These are phyloP conservation scores for Tricholoma sp. DNA, from an alignment of 768 basidiomycete genomes.

Conservation along the genomic window DNA sequence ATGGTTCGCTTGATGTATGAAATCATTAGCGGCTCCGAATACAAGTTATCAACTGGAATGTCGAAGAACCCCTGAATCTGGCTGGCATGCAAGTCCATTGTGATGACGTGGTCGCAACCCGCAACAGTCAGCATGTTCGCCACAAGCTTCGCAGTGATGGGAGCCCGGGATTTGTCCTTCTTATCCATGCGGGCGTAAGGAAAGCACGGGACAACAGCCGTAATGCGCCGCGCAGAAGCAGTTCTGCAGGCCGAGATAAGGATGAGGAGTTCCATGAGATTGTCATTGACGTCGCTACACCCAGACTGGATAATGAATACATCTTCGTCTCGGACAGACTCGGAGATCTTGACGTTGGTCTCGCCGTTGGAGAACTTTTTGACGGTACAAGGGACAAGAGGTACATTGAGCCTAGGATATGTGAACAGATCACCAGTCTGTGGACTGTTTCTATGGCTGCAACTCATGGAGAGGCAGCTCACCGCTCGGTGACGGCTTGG, in stretches of 20 bases:
- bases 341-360: slow-evolving; percentile 90
- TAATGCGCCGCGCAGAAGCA: slow-evolving; percentile 90
- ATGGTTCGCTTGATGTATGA: slow-evolving; percentile 88
- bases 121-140: slow-evolving; percentile 98
- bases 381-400: slow-evolving; percentile 79
- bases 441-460: slow-evolving; percentile 36
- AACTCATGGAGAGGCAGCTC: slow-evolving; percentile 53
- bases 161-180: slow-evolving; percentile 93
- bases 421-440: slow-evolving; percentile 46
- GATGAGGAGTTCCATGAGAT: slow-evolving; percentile 97
- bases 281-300: slow-evolving; percentile 87
- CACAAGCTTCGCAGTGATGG: slow-evolving; percentile 97
- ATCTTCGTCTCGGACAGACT: slow-evolving; percentile 96
- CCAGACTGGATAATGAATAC: slow-evolving; percentile 98
- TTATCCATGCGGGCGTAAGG: slow-evolving; percentile 97
- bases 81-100: slow-evolving; percentile 97
- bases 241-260: slow-evolving; percentile 98
- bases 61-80: slow-evolving; percentile 99
- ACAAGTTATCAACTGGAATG: slow-evolving; percentile 96
- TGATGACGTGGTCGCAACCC: slow-evolving; percentile 97
- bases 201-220: slow-evolving; percentile 97
- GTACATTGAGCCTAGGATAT: slow-evolving; percentile 75
- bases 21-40: slow-evolving; percentile 93
- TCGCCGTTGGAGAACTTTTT: slow-evolving; percentile 94
- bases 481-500: slow-evolving; percentile 93